A percentile compares a stretch with the other conserved stretches of the same genome.
These are phyloP conservation scores for Hibiscus trionum DNA, from an alignment of 345 rosid species.

Conservation along the genomic window DNA sequence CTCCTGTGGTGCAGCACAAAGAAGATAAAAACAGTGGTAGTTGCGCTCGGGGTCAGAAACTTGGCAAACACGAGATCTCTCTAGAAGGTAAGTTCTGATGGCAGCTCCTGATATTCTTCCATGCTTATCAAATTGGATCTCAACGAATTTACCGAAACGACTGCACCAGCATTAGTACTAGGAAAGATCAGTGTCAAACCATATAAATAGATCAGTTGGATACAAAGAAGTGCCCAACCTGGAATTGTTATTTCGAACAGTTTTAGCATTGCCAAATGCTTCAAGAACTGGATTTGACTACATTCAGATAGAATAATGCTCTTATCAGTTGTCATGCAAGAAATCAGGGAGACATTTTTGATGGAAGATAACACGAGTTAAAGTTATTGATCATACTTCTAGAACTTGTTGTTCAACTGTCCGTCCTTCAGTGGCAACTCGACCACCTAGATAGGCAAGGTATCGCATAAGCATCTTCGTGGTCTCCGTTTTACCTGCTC, in stretches of 20 bases:
- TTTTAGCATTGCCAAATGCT: constrained; percentile 97
- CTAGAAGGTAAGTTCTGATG: constrained; percentile 84
- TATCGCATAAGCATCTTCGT: constrained; percentile 82
- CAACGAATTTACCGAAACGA: constrained; percentile 95
- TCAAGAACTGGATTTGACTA: constrained; percentile 98
- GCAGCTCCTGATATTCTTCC: constrained; percentile 99
- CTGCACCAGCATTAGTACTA: constrained; percentile 41
- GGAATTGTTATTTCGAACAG: constrained; percentile 89
- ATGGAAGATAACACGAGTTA: background rate
- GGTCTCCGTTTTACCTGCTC: constrained; percentile 81
- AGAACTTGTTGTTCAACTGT: constrained; percentile 87
- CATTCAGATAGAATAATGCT: constrained; percentile 22
- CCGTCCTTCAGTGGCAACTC: constrained; percentile 65
- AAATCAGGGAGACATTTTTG: background rate
- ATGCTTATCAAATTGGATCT: constrained; percentile 91
- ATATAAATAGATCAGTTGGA: background rate
- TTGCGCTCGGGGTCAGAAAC: constrained; percentile 84
- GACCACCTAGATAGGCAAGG: constrained; percentile 69
- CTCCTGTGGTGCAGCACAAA: constrained; percentile 96
- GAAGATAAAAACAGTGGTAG: constrained; percentile 95
- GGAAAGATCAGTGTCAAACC: constrained; percentile 22
- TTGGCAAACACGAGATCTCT: constrained; percentile 96
- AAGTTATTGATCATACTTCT: constrained; percentile 39
- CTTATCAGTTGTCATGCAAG: constrained; percentile 8
- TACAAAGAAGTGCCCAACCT: constrained; percentile 35